Conservation (phyloP, 2,329 filamentous ascomycete species). For the Alternaria dauci region DNA sequence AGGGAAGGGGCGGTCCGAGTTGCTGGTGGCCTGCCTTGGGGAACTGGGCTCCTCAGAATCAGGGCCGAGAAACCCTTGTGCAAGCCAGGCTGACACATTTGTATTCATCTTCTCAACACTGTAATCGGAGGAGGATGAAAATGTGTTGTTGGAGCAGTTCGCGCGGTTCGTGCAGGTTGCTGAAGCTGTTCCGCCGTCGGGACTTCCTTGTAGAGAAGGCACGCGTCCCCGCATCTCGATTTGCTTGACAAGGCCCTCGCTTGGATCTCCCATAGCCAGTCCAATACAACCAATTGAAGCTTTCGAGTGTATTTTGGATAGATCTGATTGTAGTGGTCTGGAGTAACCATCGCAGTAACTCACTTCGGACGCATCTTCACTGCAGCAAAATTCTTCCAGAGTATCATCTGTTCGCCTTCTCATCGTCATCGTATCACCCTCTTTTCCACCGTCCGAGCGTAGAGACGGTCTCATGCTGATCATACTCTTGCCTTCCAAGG, state of each 20-base stretch:
- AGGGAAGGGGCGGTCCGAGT: background rate
- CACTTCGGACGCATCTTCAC: background rate
- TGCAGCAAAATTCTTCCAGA: background rate
- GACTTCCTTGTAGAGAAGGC: conserved; percentile 2
- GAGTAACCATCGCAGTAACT: background rate
- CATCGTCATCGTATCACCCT: background rate
- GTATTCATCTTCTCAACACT: background rate
- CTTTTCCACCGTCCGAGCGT: background rate
- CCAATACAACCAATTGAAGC: background rate
- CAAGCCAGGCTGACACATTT: conserved; percentile 13
- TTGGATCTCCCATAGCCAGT: background rate
- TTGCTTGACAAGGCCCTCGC: background rate
- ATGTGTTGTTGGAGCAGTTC: background rate
- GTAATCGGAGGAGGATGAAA: background rate
- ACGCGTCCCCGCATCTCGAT: background rate
- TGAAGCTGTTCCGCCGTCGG: background rate
- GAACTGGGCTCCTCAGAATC: background rate
- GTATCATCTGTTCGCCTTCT: background rate
- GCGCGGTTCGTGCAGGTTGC: background rate
- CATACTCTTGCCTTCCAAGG: background rate
- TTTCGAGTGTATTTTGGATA: background rate
- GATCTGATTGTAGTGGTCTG: background rate
- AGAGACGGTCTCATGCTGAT: background rate
- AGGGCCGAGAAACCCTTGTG: background rate
- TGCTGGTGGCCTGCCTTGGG: background rate